These are phyloP conservation scores for Trichocomaceae sp. DNA, from an alignment of 2,329 filamentous ascomycete genomes.

Conservation along the genomic window DNA sequence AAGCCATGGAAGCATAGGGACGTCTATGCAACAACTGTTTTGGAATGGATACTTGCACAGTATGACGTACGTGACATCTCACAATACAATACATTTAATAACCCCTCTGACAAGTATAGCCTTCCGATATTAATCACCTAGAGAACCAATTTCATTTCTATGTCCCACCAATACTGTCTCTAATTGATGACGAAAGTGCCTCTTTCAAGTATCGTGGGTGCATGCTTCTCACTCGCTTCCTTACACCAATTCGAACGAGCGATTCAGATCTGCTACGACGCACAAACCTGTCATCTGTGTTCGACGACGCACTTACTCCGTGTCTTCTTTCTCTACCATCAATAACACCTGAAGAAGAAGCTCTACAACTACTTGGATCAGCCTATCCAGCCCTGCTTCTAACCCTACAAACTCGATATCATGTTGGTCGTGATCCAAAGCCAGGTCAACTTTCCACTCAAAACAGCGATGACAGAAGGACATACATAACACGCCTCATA, in stretches of 20 bases:
- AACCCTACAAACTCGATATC: constrained; percentile 46
- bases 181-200: constrained; percentile 38
- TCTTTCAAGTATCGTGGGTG: constrained; percentile 36
- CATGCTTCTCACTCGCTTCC: constrained; percentile 28
- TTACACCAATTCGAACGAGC: constrained; percentile 29
- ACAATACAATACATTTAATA: constrained; percentile 9
- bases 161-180: constrained; percentile 37
- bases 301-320: constrained; percentile 46
- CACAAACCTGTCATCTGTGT: constrained; percentile 41
- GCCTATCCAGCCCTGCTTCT: constrained; percentile 62
- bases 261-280: constrained; percentile 35
- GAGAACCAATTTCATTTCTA: constrained; percentile 41
- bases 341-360: constrained; percentile 67
- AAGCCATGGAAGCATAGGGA: constrained; percentile 36
- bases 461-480: constrained; percentile 19
- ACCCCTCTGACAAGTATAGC: constrained; percentile 15
- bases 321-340: constrained; percentile 70
- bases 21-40: constrained; percentile 30
- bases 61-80: constrained; percentile 26
- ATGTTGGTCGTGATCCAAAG: constrained; percentile 15
- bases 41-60: constrained; percentile 31
- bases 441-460: not conserved
- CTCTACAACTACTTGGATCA: constrained; percentile 54
- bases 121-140: constrained; percentile 24
- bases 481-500: constrained; percentile 21